phyloP scores from a whole-genome alignment of 257 asterid species.

The Asclepias syriaca region DNA sequence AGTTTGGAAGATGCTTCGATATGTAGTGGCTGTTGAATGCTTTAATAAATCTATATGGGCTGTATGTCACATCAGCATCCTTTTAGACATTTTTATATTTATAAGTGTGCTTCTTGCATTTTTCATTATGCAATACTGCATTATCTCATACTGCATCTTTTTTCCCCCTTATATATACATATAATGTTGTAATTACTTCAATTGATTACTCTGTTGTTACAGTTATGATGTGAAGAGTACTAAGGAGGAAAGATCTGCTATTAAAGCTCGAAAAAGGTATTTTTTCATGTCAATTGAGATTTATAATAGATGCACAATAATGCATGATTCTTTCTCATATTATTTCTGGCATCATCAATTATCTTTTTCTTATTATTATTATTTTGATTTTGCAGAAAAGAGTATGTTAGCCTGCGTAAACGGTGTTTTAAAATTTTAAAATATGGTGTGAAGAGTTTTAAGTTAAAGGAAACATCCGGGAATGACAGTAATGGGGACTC shows the following conservation, averaged over 20 bases:
- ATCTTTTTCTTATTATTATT: neutral
- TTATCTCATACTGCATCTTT: neutral
- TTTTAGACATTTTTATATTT: neutral
- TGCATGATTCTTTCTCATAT: neutral
- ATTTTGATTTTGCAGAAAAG: conserved; percentile 39
- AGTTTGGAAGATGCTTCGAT: neutral
- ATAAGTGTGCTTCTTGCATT: neutral
- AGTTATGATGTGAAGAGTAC: conserved; percentile 78
- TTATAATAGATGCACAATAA: neutral
- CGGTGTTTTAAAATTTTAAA: conserved; percentile 55
- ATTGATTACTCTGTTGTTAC: conserved; percentile 19
- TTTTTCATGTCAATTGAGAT: conserved; percentile 10
- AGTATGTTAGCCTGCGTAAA: conserved; percentile 55
- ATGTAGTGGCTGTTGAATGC: neutral
- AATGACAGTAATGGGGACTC: conserved; percentile 37
- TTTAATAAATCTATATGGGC: neutral
- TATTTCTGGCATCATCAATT: neutral
- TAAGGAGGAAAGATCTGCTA: conserved; percentile 48
- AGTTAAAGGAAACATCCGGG: conserved; percentile 43
- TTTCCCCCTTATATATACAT: neutral
- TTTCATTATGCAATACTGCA: neutral
- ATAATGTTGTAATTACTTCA: neutral
- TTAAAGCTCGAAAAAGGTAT: conserved; percentile 65
- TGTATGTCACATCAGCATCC: neutral
- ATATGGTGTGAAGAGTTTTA: conserved; percentile 37